Evolutionary conservation across 2,329 filamentous ascomycete genomes (phyloP).

Genomic region (Microsporum canis): DNA sequence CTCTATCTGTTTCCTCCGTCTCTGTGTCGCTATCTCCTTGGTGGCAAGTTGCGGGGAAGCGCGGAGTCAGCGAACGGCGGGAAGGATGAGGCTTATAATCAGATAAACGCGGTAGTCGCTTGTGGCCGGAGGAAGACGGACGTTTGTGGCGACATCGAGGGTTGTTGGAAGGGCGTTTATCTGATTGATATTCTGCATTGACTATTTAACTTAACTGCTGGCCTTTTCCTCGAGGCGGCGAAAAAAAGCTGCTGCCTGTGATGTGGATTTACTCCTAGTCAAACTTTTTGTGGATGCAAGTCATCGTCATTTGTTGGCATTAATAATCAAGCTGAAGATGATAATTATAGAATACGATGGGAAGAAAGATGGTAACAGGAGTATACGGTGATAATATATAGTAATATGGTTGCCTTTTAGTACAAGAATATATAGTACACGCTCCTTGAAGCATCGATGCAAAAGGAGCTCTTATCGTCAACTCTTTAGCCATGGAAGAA

Average conservation of each 20-base stretch:
- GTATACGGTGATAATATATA: background rate
- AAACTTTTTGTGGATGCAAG: background rate
- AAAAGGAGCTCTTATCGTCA: background rate
- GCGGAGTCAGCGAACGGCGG: background rate
- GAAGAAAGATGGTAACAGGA: background rate
- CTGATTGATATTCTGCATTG: background rate
- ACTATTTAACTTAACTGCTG: background rate
- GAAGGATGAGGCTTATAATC: background rate
- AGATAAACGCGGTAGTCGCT: background rate
- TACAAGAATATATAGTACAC: conserved; percentile 5
- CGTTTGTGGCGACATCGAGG: background rate
- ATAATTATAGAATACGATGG: background rate
- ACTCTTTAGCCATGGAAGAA: background rate
- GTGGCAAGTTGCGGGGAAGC: background rate
- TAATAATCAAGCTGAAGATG: background rate
- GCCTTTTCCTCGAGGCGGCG: background rate
- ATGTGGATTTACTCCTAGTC: background rate
- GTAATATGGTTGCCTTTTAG: background rate
- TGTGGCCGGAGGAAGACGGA: background rate
- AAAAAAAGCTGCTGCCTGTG: conserved; percentile 2
- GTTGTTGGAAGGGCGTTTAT: background rate
- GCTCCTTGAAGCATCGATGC: background rate
- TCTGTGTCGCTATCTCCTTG: background rate
- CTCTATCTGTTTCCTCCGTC: background rate
- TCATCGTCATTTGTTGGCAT: background rate